Percentiles rank a stretch among this genome's conserved stretches.
These are phyloP conservation scores for Silene noctiflora DNA, from an alignment of 179 eudicot species.

Conservation along the genomic window DNA sequence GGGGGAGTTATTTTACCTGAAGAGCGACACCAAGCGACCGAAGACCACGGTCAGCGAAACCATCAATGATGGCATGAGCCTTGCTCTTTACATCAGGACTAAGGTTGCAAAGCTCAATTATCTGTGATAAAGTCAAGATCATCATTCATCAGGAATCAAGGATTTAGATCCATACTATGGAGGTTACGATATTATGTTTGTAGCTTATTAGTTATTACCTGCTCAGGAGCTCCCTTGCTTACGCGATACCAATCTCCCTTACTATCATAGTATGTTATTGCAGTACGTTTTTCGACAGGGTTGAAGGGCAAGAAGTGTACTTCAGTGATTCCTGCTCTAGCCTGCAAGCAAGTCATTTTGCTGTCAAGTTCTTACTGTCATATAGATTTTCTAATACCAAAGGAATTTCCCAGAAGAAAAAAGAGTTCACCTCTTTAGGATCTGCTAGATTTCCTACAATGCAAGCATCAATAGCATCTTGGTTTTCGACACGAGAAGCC, in stretches of 20 bases:
- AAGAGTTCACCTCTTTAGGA: conserved; percentile 60
- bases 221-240: conserved; percentile 93
- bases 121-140: conserved; percentile 33
- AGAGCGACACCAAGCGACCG: conserved; percentile 61
- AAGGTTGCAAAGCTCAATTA: conserved; percentile 64
- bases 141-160: not conserved
- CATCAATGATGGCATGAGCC: conserved; percentile 60
- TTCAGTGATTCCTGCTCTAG: conserved; percentile 76
- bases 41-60: conserved; percentile 87
- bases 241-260: conserved; percentile 62
- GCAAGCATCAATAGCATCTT: conserved; percentile 87
- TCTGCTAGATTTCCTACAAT: conserved; percentile 82
- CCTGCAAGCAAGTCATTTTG: conserved; percentile 34
- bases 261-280: conserved; percentile 60
- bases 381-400: not conserved
- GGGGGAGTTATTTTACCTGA: conserved; percentile 37
- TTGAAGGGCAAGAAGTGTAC: conserved; percentile 83
- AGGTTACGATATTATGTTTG: not conserved
- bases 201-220: conserved; percentile 33
- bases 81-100: conserved; percentile 38
- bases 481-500: conserved; percentile 88
- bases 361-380: not conserved
- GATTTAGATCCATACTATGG: not conserved
- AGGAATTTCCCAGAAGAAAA: not conserved
- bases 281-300: conserved; percentile 84